Base-by-base conservation (phyloP, 495 filamentous ascomycete genomes). In the Penicillium tannophilum region DNA sequence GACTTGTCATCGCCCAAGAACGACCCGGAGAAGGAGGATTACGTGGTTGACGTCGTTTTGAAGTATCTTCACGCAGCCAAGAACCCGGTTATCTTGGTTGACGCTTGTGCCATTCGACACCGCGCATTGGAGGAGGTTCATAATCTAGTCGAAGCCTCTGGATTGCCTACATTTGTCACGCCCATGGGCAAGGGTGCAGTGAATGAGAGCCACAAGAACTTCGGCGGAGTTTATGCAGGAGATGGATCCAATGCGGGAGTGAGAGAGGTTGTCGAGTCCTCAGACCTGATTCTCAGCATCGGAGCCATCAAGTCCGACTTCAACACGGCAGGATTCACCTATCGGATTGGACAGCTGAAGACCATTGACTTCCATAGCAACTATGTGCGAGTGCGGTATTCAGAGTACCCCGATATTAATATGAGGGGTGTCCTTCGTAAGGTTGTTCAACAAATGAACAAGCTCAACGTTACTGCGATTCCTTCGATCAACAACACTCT, bases 171-270 rank as follows among this genome's bases (percentile, higher is more conserved):
- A 0, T 96, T 94, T 71, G 90, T 94, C 19, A 86, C 91, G 0
- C 93, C 93, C 2, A 95, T 96, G 91, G 92, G 93, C 58, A 96
- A 96, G 72, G 86, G 93, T 43, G 90, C 88, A 8, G 84, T 97
- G 50, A 81, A 96, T 59, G 92, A 98, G 68, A 84, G 82, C 1
- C 78, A 86, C 52, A 78, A 84, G 10, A 87, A 82, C 58, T 97
- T 89, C 64, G 90, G 90, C 19, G 93, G 93, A 48, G 91, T 96
- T 3, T 96, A 97, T 71, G 88, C 89, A 7, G 93, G 93, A 17
- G 82, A 84, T 60, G 93, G 89, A n/a, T 90, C 86, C 14, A 83
- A 88, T 44, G 71, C 83, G 0, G 88, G 82, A 28, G 90, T 96
- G 6, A 78, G 82, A 50, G 85, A 91, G 46, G 79, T 83, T 17